These are phyloP conservation scores for Ganoderma leucocontextum DNA, from an alignment of 1,284 basidiomycete genomes.

Conservation along the genomic window DNA sequence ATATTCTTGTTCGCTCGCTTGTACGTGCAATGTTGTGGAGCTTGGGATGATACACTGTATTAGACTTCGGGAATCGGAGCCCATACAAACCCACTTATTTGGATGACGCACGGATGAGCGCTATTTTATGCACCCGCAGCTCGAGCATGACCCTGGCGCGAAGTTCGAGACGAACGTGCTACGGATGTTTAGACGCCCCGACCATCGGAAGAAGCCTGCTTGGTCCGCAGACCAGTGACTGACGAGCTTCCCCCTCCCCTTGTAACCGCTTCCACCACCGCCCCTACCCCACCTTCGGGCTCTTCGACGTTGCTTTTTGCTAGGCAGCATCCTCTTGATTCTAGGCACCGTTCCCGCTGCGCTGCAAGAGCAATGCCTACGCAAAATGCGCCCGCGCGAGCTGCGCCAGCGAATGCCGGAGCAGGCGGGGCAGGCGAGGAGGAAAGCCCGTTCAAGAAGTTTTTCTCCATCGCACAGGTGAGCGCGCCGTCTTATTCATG, in stretches of 20 bases:
- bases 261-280: slow-evolving; percentile 5
- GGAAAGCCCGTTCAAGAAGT: slow-evolving; percentile 39
- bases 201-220: neutral
- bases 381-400: slow-evolving; percentile 33
- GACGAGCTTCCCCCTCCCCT: neutral
- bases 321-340: slow-evolving; percentile 1
- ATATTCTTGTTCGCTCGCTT: neutral
- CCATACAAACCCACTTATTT: too few species aligned
- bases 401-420: slow-evolving; percentile 33
- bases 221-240: neutral
- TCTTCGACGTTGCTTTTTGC: slow-evolving; percentile 3
- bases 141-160: too few species aligned
- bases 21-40: neutral
- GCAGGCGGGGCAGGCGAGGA: slow-evolving; percentile 32
- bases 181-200: neutral
- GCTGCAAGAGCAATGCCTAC: slow-evolving; percentile 35
- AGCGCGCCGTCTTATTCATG: slow-evolving; percentile 25
- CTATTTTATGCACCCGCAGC: too few species aligned
- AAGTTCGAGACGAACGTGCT: neutral
- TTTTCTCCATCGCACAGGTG: slow-evolving; percentile 59
- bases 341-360: slow-evolving; percentile 14
- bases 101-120: too few species aligned
- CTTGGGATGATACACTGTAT: neutral
- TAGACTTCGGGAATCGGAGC: too few species aligned
- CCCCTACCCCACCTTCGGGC: neutral